Base-by-base conservation (phyloP, 345 rosid species). In the Rhodamnia rubescens region DNA sequence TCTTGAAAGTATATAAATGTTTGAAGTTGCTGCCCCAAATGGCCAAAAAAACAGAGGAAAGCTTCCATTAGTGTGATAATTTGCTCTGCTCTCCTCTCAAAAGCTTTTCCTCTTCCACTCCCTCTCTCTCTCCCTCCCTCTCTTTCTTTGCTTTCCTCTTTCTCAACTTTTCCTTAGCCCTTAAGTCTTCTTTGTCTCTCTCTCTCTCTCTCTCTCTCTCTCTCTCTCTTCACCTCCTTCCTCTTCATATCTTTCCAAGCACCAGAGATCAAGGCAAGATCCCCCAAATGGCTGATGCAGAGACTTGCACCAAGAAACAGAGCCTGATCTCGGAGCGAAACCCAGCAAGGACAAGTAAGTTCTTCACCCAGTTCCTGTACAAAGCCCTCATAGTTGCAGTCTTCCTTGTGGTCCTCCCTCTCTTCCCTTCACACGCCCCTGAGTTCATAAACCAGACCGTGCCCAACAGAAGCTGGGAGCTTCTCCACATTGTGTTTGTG, bases 401-500 rank as follows among this genome's bases (percentile, higher is more conserved):
- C 29, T 90, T 92, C 85, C 87, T 92, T 53, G 90, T 90, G 36
- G 32, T 89, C 42, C 81, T 93, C 82, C 96, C 97, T 26, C 87
- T 93, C 83, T 93, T 96, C 86, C 95, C 96, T 59, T 91, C 98
- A 42, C 98, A 95, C 57, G 91, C 98, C 53, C 99, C 98, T 18
- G 99, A 96, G 85, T 95, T 94, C 88, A 90, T 96, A 88, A 92
- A 92, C 90, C 96, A 94, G 88, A 90, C 93, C 53, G 82, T 92
- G 21, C 87, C 90, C 86, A 91, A 87, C 61, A 87, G 95, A 88
- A 92, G 92, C 83, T 93, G 98, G 98, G 99, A 96, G 92, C 93
- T 98, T 88, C 95, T 98, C 55, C 99, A 96, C 91, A 94, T 98
- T 16, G 51, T 98, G 82, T 90, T 98, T 51, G 98, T 98, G 83